Evolutionary conservation across 2,329 filamentous ascomycete genomes (phyloP).

Genomic region (Calonectria multiphialidica): DNA sequence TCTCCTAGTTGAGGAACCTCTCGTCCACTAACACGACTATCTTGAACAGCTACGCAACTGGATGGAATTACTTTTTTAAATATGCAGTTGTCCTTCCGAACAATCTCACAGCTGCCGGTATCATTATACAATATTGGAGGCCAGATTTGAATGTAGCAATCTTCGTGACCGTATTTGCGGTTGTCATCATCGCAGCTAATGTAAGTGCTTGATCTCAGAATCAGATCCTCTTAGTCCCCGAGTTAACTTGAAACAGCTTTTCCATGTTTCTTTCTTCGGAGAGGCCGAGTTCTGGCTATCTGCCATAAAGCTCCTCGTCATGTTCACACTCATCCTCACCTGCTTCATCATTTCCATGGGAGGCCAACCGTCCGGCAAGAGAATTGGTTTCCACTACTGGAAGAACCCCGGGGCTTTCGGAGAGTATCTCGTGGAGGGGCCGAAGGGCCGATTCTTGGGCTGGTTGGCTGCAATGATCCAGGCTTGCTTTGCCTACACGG

Average conservation of each 20-base stretch:
- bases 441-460: conserved; percentile 66
- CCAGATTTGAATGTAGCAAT: conserved; percentile 80
- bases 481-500: conserved; percentile 84
- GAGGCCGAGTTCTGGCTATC: conserved; percentile 73
- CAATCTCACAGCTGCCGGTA: conserved; percentile 80
- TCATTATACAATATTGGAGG: conserved; percentile 85
- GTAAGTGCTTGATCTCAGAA: background rate
- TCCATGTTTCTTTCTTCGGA: conserved; percentile 75
- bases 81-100: conserved; percentile 90
- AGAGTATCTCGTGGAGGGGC: conserved; percentile 39
- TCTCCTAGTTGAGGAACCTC: conserved; percentile 82
- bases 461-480: conserved; percentile 81
- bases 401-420: conserved; percentile 62
- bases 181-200: conserved; percentile 73
- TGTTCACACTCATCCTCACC: conserved; percentile 74
- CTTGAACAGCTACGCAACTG: background rate
- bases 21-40: conserved; percentile 47
- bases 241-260: conserved; percentile 52
- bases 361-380: conserved; percentile 72
- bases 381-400: conserved; percentile 76
- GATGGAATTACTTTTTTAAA: conserved; percentile 73
- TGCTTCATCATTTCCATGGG: conserved; percentile 73
- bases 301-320: conserved; percentile 76
- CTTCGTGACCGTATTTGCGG: conserved; percentile 79
- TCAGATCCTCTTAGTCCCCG: background rate